Conservation (phyloP, 75 land plant species). For the Picea sitchensis region DNA sequence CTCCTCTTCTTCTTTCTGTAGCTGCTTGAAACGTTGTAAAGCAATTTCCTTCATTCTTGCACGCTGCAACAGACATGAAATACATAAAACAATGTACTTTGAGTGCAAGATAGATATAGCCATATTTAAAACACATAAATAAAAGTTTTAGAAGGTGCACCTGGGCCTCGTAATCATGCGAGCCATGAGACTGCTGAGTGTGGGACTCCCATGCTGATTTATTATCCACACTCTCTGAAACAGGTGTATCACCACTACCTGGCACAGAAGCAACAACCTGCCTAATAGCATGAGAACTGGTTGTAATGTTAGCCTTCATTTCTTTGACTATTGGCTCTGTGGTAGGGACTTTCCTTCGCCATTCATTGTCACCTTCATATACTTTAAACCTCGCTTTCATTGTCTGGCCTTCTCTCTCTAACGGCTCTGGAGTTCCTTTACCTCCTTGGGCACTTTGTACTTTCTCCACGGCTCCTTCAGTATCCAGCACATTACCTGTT, state of each 20-base stretch:
- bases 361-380: conserved; percentile 32
- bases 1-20: conserved; percentile 80
- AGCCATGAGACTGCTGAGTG: conserved; percentile 12
- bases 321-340: background rate
- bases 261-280: conserved; percentile 9
- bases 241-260: background rate
- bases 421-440: background rate
- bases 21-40: conserved; percentile 69
- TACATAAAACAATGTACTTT: background rate
- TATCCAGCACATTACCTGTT: background rate
- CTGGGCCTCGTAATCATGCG: conserved; percentile 38
- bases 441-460: background rate
- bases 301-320: conserved; percentile 1
- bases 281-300: background rate
- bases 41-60: conserved; percentile 69
- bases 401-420: conserved; percentile 19
- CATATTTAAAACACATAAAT: background rate
- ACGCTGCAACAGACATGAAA: conserved; percentile 42
- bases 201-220: conserved; percentile 15
- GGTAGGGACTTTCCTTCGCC: conserved; percentile 24
- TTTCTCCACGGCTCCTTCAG: background rate
- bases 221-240: background rate
- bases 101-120: background rate
- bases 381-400: conserved; percentile 19
- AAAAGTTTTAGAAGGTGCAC: conserved; percentile 12